A percentile compares a stretch with the other conserved stretches of the same genome.
Evolutionary conservation across 768 basidiomycete species (phyloP).

Genomic region (Agrocybe pediades): DNA sequence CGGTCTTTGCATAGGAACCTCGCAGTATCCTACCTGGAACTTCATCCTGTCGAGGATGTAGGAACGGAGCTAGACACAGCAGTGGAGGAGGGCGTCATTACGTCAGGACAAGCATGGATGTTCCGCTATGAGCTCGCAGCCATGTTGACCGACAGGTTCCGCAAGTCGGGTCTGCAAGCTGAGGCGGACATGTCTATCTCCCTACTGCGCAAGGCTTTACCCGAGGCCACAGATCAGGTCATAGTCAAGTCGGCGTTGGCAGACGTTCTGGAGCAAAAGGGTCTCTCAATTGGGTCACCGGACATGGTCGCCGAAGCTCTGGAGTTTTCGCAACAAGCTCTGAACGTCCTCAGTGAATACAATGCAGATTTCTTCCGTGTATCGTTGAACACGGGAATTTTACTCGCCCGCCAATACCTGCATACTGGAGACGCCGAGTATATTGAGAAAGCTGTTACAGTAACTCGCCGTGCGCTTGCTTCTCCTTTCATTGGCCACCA

Average conservation of each 20-base stretch:
- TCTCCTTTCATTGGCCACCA: background rate
- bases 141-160: slow-evolving; percentile 3
- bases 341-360: background rate
- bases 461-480: background rate
- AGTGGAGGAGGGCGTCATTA: slow-evolving; percentile 1
- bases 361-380: slow-evolving; percentile 1
- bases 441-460: slow-evolving; percentile 9
- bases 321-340: slow-evolving; percentile 1
- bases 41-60: slow-evolving; percentile 5
- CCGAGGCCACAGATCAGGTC: background rate
- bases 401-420: slow-evolving; percentile 7
- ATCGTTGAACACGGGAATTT: background rate
- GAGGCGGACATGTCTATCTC: slow-evolving; percentile 1
- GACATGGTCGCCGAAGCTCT: slow-evolving; percentile 7
- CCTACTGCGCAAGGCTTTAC: slow-evolving; percentile 3
- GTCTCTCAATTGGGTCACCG: slow-evolving; percentile 3
- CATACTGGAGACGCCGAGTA: background rate
- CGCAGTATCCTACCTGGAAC: slow-evolving; percentile 5
- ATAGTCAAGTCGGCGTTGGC: slow-evolving; percentile 1
- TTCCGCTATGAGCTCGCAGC: slow-evolving; percentile 8
- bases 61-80: background rate
- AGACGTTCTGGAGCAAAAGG: slow-evolving; percentile 8
- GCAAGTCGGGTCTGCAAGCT: background rate
- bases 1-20: slow-evolving; percentile 10
- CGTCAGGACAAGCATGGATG: slow-evolving; percentile 6